phyloP scores from a whole-genome alignment of 2,329 filamentous ascomycete genomes.

The Stachybotrys chartarum region DNA sequence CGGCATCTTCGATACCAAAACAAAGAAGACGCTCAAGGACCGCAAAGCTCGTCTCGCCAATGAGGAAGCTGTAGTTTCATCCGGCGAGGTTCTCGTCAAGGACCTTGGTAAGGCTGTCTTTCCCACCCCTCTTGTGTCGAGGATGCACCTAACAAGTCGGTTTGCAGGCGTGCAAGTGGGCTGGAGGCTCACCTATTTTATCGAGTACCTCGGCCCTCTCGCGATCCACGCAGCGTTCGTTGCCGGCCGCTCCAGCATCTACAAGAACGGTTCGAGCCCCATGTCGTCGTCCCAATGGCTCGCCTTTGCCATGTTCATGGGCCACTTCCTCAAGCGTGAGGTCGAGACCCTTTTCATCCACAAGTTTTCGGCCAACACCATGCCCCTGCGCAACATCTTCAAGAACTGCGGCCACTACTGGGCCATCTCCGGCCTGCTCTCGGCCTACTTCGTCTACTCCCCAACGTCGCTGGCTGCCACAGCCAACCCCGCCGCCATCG shows the following conservation, averaged over 20 bases:
- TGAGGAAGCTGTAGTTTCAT: constrained; percentile 38
- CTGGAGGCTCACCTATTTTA: constrained; percentile 89
- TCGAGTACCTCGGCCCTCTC: constrained; percentile 91
- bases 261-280: constrained; percentile 32
- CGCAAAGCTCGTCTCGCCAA: constrained; percentile 45
- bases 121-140: not conserved
- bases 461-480: constrained; percentile 63
- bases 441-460: constrained; percentile 79
- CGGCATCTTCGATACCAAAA: constrained; percentile 52
- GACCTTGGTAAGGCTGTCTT: constrained; percentile 64
- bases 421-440: constrained; percentile 70
- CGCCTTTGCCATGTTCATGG: constrained; percentile 62
- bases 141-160: constrained; percentile 1
- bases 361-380: constrained; percentile 89
- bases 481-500: constrained; percentile 39
- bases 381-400: constrained; percentile 86
- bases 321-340: constrained; percentile 94
- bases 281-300: constrained; percentile 66
- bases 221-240: constrained; percentile 74
- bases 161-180: constrained; percentile 71
- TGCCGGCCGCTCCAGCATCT: constrained; percentile 60
- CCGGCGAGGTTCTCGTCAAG: constrained; percentile 71
- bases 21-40: constrained; percentile 57
- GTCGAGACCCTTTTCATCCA: constrained; percentile 91
- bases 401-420: constrained; percentile 97